A percentile compares a stretch with the other conserved stretches of the same genome.
phyloP scores from a whole-genome alignment of 768 basidiomycete species.

The Tulasnella sp. region DNA sequence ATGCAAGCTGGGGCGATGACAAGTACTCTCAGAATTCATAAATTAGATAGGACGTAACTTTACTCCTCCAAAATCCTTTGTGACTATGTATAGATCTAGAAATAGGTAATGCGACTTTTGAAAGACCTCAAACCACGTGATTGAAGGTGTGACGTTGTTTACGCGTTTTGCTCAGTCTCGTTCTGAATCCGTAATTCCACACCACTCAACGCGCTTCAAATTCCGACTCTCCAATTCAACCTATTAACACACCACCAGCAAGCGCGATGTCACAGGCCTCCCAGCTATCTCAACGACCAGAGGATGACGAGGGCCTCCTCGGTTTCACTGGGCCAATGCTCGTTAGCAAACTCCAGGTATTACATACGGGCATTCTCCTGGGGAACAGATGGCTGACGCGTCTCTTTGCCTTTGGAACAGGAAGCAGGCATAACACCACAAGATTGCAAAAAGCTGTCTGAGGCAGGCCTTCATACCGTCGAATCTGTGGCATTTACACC shows the following conservation, averaged over 20 bases:
- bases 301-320: constrained; percentile 41
- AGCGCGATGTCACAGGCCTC: constrained; percentile 43
- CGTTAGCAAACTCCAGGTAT: constrained; percentile 50
- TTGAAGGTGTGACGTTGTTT: not conserved
- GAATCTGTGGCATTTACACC: constrained; percentile 95
- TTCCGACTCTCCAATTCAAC: not conserved
- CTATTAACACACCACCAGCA: not conserved
- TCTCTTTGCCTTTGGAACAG: constrained; percentile 28
- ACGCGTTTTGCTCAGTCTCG: not conserved
- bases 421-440: constrained; percentile 82
- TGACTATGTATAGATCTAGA: not conserved
- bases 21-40: not conserved
- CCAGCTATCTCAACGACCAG: constrained; percentile 30
- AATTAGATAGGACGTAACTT: not conserved
- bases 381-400: not conserved
- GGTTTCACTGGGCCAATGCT: constrained; percentile 72
- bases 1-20: not conserved
- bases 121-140: not conserved
- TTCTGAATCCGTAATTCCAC: not conserved
- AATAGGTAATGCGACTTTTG: not conserved
- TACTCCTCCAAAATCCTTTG: not conserved
- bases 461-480: constrained; percentile 86
- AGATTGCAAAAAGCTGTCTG: constrained; percentile 90
- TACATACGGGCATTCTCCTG: constrained; percentile 1
- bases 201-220: not conserved